Base-by-base conservation (phyloP, 179 eudicot species). In the Beta lomatogona region DNA sequence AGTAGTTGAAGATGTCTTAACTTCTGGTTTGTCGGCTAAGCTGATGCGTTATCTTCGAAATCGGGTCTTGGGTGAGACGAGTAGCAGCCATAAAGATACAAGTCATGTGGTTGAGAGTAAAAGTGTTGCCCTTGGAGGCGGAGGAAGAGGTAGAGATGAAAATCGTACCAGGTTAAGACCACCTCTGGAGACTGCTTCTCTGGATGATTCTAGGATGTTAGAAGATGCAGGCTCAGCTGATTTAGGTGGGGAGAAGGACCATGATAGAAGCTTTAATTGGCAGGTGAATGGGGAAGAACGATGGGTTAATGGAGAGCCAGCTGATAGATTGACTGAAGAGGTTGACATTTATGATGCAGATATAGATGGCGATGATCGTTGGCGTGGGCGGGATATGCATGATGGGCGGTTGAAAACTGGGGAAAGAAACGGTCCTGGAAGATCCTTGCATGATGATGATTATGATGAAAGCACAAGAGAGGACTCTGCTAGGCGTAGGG, bases 11-110 rank as follows among this genome's bases (percentile, higher is more conserved):
- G 98, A 94, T 79, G 97, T 93, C 77, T 83, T 96, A 84, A 91
- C 93, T 25, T 93, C 98, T 85, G 98, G 99, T 31, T 82, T 97
- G 86, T 87, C 98, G 63, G 94, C 94, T 59, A 94, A 93, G 88
- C 88, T 97, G 71, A 97, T 97, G 97, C 93, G 91, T 60, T 94
- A 88, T 83, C 94, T 97, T 81, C 97, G 99, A 13, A 74, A 78
- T 74, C 89, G 94, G 82, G 88, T 90, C 73, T 76, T 94, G 73
- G 93, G 97, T 72, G 99, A 97, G 84, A 78, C 89, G 60, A 85
- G 78, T 76, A 73, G 79, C 63, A 87, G 72, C 75, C 93, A 86
- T 66, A 93, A 88, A 85, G 97, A 93, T 76, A 65, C 85, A 57
- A 86, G 72, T 74, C 88, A 84, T 83, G 48, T 58, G 2, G 44